Conservation (phyloP, 2,329 filamentous ascomycete species). For the Diaporthe citri region DNA sequence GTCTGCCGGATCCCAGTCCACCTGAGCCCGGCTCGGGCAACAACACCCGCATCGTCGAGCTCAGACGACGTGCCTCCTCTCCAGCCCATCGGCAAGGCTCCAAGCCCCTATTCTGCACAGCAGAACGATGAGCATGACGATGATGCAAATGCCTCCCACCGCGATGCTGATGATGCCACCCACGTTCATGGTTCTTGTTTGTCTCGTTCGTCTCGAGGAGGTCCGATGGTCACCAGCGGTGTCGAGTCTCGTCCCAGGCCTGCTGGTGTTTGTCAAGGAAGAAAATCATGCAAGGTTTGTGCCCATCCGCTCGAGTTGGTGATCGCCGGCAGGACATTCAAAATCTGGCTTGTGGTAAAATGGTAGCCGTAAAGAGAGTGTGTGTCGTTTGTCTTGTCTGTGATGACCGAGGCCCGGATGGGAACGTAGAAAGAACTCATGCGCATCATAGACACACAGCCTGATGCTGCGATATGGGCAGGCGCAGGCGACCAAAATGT, state of each 20-base stretch:
- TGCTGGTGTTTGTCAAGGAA: neutral
- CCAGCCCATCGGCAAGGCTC: constrained; percentile 30
- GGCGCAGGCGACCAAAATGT: neutral
- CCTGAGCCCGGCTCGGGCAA: neutral
- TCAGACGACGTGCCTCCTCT: constrained; percentile 36
- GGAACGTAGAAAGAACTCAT: too few relatives aligned
- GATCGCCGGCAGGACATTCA: neutral
- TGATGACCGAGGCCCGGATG: neutral
- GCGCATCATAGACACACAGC: too few relatives aligned
- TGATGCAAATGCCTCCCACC: constrained; percentile 29
- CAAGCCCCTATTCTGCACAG: constrained; percentile 36
- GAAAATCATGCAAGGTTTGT: neutral
- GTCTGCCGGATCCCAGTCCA: neutral
- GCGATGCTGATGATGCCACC: constrained; percentile 26
- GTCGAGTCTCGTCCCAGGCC: neutral
- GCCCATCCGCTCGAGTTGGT: neutral
- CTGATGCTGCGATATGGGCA: neutral
- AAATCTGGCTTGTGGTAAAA: neutral
- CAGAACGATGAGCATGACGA: constrained; percentile 26
- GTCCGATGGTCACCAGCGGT: neutral
- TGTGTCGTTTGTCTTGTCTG: neutral
- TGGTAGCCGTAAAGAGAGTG: neutral
- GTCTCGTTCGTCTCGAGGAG: neutral
- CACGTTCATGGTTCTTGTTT: constrained; percentile 13
- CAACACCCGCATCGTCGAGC: neutral